Conservation (phyloP, 495 filamentous ascomycete genomes). For the Clavariopsis aquatica region DNA sequence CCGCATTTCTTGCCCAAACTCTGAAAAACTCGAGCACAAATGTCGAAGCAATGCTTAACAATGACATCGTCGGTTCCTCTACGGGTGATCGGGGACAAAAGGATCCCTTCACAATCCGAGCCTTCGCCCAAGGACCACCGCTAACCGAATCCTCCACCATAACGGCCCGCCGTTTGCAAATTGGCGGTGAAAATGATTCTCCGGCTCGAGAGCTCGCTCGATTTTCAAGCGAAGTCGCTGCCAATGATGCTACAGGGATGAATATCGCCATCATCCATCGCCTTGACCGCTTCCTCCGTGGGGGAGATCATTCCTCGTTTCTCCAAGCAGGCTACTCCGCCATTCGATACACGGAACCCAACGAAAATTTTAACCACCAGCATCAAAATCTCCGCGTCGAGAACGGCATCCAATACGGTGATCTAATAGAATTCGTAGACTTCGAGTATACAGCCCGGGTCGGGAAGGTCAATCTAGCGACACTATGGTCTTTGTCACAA, state of each 20-base stretch:
- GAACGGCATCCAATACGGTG: slow-evolving; percentile 54
- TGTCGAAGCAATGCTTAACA: slow-evolving; percentile 56
- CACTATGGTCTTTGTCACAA: slow-evolving; percentile 53
- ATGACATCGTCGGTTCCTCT: slow-evolving; percentile 55
- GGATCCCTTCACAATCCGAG: slow-evolving; percentile 52
- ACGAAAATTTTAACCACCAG: slow-evolving; percentile 57
- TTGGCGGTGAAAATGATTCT: slow-evolving; percentile 57
- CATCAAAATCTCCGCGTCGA: slow-evolving; percentile 55
- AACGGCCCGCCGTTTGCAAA: slow-evolving; percentile 44
- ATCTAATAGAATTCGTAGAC: slow-evolving; percentile 55
- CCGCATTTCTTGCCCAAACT: slow-evolving; percentile 51
- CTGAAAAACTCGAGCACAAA: slow-evolving; percentile 49
- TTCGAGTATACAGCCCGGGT: slow-evolving; percentile 55
- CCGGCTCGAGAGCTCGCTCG: slow-evolving; percentile 56
- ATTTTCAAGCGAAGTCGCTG: slow-evolving; percentile 50
- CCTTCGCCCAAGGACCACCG: slow-evolving; percentile 52
- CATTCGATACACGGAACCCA: slow-evolving; percentile 56
- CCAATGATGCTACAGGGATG: slow-evolving; percentile 44
- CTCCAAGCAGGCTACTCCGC: slow-evolving; percentile 53
- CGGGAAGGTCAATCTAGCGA: slow-evolving; percentile 53
- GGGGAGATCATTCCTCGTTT: slow-evolving; percentile 58
- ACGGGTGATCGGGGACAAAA: slow-evolving; percentile 47
- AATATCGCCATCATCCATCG: slow-evolving; percentile 52
- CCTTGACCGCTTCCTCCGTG: slow-evolving; percentile 54
- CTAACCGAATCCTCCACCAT: slow-evolving; percentile 43